A percentile compares a stretch with the other conserved stretches of the same genome.
These are phyloP conservation scores for Neurospora sp. DNA, from an alignment of 2,329 filamentous ascomycete species.

Conservation along the genomic window DNA sequence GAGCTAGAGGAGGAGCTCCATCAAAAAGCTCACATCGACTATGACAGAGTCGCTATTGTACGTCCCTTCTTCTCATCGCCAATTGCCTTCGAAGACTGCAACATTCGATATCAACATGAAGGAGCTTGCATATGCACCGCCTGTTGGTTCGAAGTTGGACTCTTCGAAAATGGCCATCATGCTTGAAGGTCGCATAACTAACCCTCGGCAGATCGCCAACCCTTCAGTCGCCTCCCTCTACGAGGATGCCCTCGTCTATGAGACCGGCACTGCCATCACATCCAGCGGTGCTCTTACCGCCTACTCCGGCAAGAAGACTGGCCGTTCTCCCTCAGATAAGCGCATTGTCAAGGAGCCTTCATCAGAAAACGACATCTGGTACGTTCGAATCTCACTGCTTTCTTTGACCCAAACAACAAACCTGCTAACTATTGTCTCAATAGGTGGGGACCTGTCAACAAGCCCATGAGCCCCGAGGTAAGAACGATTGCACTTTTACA, in stretches of 20 bases:
- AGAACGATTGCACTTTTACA: slow-evolving; percentile 29
- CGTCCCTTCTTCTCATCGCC: slow-evolving; percentile 24
- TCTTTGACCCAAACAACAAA: neutral
- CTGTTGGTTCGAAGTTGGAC: neutral
- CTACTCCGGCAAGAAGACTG: slow-evolving; percentile 97
- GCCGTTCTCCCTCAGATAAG: slow-evolving; percentile 94
- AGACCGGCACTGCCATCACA: slow-evolving; percentile 95
- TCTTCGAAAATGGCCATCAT: neutral
- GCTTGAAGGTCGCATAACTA: neutral
- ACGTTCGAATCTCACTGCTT: slow-evolving; percentile 18
- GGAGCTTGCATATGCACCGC: neutral
- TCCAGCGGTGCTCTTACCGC: slow-evolving; percentile 90
- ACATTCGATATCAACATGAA: slow-evolving; percentile 2
- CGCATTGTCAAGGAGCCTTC: slow-evolving; percentile 85
- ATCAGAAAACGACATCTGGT: slow-evolving; percentile 88
- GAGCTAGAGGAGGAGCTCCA: slow-evolving; percentile 96
- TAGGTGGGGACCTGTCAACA: slow-evolving; percentile 95
- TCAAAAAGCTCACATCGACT: slow-evolving; percentile 97
- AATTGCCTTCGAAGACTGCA: neutral
- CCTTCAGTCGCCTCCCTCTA: slow-evolving; percentile 92
- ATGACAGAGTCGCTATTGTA: slow-evolving; percentile 96
- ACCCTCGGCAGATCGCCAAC: slow-evolving; percentile 58
- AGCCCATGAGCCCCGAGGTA: slow-evolving; percentile 96
- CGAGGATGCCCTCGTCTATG: slow-evolving; percentile 95
- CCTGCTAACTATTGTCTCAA: slow-evolving; percentile 7